Base-by-base conservation (phyloP, 345 rosid genomes). In the Eucalyptus curtisii region DNA sequence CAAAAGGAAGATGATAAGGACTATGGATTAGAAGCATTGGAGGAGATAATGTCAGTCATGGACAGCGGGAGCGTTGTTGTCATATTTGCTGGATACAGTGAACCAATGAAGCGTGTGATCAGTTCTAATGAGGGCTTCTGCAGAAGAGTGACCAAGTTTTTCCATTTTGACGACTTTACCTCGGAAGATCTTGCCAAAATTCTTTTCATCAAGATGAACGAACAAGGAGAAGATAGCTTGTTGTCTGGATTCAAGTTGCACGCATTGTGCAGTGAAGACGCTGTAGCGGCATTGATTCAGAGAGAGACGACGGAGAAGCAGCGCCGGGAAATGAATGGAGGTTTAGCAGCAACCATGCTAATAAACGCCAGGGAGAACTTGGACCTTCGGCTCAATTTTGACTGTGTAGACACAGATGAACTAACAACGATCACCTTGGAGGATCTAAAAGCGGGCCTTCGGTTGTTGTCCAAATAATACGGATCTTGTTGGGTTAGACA, bases 11-110 rank as follows among this genome's bases (percentile, higher is more conserved):
- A 96, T 50, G 99, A 97, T 64, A 98, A 96, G 89, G 99, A 98
- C 92, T 98, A 97, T 22, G 99, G 99, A 17, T 91, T 98, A 85
- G 99, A 98, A 94, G 99, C 99, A 31, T 88, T 98, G 20, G 99
- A 98, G 92, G 99, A 97, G 88, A 97, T 98, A 59, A 98, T 98
- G 99, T 97, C 99, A 2, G 96, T 97, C 81, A 98, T 98, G 99
- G 99, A 98, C 91, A 91, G 92, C 10, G 99, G 99, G 49, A 95
- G 93, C 86, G 91, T 98, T 33, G 95, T 97, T 33, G 99, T 98
- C 88, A 98, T 98, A 94, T 98, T 97, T 37, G 99, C 99, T 0
- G 99, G 99, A 30, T 98, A 98, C 90, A 94, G 96, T 22, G 99
- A 98, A 90, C 99, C 99, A 84, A 98, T 98, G 99, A 95, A 95